Conservation (phyloP, 441 rosid species). For the Manihot esculenta region DNA sequence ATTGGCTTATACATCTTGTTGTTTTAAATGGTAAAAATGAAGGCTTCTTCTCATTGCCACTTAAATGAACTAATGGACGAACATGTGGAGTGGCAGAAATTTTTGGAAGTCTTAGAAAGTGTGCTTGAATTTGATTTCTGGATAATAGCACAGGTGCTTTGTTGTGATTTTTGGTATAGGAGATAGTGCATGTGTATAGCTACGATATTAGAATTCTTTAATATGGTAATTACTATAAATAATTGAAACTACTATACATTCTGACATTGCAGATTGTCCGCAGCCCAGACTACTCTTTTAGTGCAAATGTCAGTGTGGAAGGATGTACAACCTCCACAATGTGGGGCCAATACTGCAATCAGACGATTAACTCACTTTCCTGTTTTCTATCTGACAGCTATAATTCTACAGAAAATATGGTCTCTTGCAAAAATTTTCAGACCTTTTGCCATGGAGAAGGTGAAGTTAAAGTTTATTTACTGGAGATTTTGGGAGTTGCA, state of each 20-base stretch:
- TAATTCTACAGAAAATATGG: conserved; percentile 31
- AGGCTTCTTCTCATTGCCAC: conserved; percentile 7
- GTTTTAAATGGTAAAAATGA: not conserved
- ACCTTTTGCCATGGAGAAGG: conserved; percentile 52
- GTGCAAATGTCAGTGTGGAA: conserved; percentile 78
- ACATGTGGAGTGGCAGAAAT: not conserved
- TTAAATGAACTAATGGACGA: not conserved
- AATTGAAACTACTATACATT: conserved; percentile 17
- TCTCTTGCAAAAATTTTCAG: conserved; percentile 54
- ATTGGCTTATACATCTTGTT: conserved; percentile 6
- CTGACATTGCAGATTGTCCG: conserved; percentile 66
- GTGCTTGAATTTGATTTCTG: conserved; percentile 6
- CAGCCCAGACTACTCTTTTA: conserved; percentile 66
- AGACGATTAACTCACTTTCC: conserved; percentile 62
- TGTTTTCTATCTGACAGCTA: conserved; percentile 53
- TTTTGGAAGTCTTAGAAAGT: conserved; percentile 3
- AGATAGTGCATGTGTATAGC: not conserved
- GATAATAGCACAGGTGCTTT: not conserved
- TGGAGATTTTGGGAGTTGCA: conserved; percentile 58
- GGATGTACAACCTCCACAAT: conserved; percentile 72
- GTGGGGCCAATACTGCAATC: conserved; percentile 93
- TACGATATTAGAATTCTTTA: conserved; percentile 4
- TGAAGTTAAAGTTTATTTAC: conserved; percentile 61
- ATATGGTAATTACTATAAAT: not conserved
- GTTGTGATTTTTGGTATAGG: not conserved